Conservation (phyloP, 306 rosid genomes). For the Prunus armeniaca region DNA sequence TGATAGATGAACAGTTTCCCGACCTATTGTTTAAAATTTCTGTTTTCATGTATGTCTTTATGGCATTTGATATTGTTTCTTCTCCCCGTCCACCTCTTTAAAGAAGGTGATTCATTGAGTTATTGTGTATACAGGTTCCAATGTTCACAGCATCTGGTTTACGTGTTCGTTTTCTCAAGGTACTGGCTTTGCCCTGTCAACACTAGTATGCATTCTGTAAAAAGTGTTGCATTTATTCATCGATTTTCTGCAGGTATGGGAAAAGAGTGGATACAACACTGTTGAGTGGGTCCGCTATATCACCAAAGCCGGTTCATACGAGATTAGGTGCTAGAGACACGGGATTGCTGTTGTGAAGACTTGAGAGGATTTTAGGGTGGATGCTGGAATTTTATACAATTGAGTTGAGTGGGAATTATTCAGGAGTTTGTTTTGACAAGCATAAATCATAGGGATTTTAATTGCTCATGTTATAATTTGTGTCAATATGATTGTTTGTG, state of each 20-base stretch:
- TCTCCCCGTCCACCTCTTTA: background rate
- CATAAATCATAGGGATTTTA: background rate
- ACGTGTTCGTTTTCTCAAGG: conserved; percentile 97
- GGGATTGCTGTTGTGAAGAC: conserved; percentile 14
- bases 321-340: conserved; percentile 72
- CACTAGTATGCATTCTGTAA: background rate
- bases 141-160: conserved; percentile 97
- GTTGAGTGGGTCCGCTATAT: conserved; percentile 99
- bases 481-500: conserved; percentile 20
- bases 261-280: conserved; percentile 97
- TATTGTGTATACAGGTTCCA: conserved; percentile 56
- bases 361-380: conserved; percentile 13
- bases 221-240: conserved; percentile 4
- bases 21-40: background rate
- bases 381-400: conserved; percentile 19
- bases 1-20: background rate
- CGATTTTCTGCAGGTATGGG: conserved; percentile 76
- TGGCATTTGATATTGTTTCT: background rate
- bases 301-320: conserved; percentile 93
- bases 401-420: conserved; percentile 6
- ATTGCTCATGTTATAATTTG: background rate
- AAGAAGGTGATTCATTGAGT: background rate
- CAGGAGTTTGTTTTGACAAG: background rate
- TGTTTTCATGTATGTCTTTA: background rate
- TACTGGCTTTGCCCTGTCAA: conserved; percentile 14